Evolutionary conservation across 2,329 filamentous ascomycete species (phyloP).

Genomic region (Trichoderma sp.): DNA sequence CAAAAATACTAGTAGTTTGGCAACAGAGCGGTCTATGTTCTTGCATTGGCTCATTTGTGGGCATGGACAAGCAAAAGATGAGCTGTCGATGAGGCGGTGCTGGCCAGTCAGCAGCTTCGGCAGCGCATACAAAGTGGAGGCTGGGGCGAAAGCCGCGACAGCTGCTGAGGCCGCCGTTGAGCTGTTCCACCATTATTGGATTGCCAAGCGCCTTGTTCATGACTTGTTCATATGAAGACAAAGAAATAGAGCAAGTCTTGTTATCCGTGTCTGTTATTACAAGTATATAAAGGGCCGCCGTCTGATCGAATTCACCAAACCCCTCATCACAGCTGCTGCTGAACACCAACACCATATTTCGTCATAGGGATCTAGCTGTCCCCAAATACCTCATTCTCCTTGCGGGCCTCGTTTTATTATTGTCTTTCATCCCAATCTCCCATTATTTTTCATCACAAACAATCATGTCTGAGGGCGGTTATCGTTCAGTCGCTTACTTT

Average conservation of each 20-base stretch:
- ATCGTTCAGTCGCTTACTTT: slow-evolving; percentile 71
- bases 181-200: background rate
- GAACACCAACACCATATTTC: slow-evolving; percentile 8
- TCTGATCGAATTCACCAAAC: background rate
- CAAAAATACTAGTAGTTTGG: background rate
- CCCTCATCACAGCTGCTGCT: slow-evolving; percentile 9
- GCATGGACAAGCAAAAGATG: background rate
- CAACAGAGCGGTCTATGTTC: background rate
- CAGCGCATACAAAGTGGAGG: slow-evolving; percentile 22
- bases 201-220: background rate
- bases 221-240: background rate
- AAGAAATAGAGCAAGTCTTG: background rate
- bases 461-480: slow-evolving; percentile 50
- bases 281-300: background rate
- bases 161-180: slow-evolving; percentile 17
- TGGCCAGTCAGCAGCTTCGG: slow-evolving; percentile 15
- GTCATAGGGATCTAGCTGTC: background rate
- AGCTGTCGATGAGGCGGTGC: slow-evolving; percentile 22
- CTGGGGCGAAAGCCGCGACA: slow-evolving; percentile 22
- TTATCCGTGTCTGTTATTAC: no score
- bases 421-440: slow-evolving; percentile 14
- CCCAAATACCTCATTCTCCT: slow-evolving; percentile 15
- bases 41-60: slow-evolving; percentile 1
- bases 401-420: background rate
- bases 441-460: background rate